A percentile compares a stretch with the other conserved stretches of the same genome.
Conservation (phyloP, 257 asterid genomes). For the Nicotiana obtusifolia region DNA sequence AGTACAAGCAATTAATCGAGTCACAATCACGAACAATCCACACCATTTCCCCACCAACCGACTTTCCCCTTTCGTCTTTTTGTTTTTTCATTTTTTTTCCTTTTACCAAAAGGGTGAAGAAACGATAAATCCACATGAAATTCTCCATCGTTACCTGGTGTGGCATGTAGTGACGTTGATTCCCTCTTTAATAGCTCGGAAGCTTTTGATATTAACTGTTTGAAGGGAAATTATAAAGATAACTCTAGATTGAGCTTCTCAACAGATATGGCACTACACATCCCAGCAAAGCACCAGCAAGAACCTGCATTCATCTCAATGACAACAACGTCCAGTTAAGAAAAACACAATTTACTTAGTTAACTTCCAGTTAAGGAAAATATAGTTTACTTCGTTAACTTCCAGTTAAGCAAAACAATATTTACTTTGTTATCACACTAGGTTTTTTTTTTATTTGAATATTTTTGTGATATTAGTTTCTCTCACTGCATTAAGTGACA, state of each 20-base stretch:
- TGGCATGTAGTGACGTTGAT: background rate
- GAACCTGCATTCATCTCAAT: conserved; percentile 9
- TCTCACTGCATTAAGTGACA: background rate
- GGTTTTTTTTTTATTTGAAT: background rate
- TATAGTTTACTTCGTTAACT: background rate
- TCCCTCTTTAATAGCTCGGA: background rate
- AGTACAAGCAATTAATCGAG: background rate
- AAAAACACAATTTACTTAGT: too few relatives aligned
- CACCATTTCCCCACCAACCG: background rate
- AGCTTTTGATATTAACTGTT: background rate
- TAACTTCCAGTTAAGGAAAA: too few relatives aligned
- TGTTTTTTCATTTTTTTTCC: too few relatives aligned
- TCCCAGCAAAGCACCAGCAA: conserved; percentile 15
- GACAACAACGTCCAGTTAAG: background rate
- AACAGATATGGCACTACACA: conserved; percentile 9
- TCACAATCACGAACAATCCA: background rate
- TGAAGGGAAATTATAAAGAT: background rate
- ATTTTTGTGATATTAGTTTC: background rate
- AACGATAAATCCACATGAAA: background rate
- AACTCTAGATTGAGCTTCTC: background rate
- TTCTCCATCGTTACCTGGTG: background rate
- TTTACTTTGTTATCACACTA: background rate
- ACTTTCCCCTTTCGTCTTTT: too few relatives aligned
- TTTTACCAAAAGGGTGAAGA: background rate
- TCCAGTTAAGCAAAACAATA: too few relatives aligned